These are phyloP conservation scores for Penicillium griseofulvum DNA, from an alignment of 2,329 filamentous ascomycete genomes.

Conservation along the genomic window DNA sequence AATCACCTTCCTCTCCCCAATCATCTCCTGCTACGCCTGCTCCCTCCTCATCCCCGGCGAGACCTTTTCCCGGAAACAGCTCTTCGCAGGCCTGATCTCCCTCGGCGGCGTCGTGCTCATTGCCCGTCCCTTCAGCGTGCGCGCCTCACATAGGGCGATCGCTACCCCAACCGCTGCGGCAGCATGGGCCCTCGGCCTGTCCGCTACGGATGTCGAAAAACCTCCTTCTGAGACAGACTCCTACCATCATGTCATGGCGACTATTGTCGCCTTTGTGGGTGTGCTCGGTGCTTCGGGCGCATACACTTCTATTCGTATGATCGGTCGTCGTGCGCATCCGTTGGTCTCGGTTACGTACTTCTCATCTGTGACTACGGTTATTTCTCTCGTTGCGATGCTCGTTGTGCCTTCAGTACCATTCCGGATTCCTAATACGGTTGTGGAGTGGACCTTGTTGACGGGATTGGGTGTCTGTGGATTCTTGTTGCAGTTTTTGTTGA, in stretches of 20 bases:
- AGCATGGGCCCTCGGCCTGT: constrained; percentile 3
- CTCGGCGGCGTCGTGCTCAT: constrained; percentile 80
- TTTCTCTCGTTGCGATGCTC: constrained; percentile 62
- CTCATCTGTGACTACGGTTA: constrained; percentile 64
- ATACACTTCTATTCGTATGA: constrained; percentile 74
- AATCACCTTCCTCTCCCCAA: constrained; percentile 80
- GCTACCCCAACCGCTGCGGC: constrained; percentile 18
- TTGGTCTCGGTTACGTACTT: constrained; percentile 89
- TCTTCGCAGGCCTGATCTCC: constrained; percentile 71
- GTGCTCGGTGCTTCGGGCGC: constrained; percentile 73
- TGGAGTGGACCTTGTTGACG: constrained; percentile 66
- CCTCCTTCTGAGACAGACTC: constrained; percentile 48
- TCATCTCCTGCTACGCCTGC: constrained; percentile 75
- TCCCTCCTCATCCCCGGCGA: constrained; percentile 69
- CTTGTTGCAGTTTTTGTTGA: constrained; percentile 81
- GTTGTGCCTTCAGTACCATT: constrained; percentile 57
- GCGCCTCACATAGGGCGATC: constrained; percentile 4
- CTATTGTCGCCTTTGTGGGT: constrained; percentile 70
- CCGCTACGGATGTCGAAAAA: constrained; percentile 15
- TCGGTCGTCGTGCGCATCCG: constrained; percentile 75
- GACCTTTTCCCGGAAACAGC: constrained; percentile 73
- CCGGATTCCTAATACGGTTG: constrained; percentile 51
- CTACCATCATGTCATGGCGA: constrained; percentile 65
- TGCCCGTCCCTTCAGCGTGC: constrained; percentile 58
- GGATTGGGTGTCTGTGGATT: constrained; percentile 74